These are phyloP conservation scores for Clonostachys chloroleuca DNA, from an alignment of 2,329 filamentous ascomycete species.

Conservation along the genomic window DNA sequence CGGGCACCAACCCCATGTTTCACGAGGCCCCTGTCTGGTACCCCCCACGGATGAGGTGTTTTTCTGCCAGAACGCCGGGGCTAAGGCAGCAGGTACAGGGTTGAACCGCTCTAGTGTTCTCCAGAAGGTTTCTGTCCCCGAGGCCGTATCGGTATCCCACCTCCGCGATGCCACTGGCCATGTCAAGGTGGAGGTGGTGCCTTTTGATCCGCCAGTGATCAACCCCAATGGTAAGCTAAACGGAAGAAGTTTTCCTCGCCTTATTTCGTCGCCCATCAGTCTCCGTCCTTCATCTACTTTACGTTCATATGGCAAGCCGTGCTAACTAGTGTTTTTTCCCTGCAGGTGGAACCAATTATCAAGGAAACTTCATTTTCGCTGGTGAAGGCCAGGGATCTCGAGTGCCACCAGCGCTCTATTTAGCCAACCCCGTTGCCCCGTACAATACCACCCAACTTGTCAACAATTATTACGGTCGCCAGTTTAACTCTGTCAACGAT, in stretches of 20 bases:
- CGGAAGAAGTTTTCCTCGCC: conserved; percentile 2
- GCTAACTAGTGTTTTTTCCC: too few species aligned
- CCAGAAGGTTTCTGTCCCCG: conserved; percentile 40
- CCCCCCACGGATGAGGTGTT: conserved; percentile 45
- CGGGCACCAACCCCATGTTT: conserved; percentile 39
- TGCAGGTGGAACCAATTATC: conserved; percentile 38
- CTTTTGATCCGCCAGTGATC: conserved; percentile 32
- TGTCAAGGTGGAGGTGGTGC: conserved; percentile 32
- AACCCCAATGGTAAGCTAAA: conserved; percentile 36
- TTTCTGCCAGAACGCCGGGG: conserved; percentile 48
- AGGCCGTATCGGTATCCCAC: conserved; percentile 18
- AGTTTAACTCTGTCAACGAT: conserved; percentile 59
- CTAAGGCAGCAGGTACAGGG: conserved; percentile 38
- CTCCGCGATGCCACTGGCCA: conserved; percentile 23
- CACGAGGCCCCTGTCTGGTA: conserved; percentile 54
- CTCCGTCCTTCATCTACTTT: too few species aligned
- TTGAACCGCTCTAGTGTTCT: conserved; percentile 45
- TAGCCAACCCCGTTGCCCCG: conserved; percentile 23
- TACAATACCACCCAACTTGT: conserved; percentile 50
- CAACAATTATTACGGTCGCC: conserved; percentile 54
- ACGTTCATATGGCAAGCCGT: too few species aligned
- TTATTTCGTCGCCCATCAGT: not conserved
- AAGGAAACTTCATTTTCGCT: conserved; percentile 37
- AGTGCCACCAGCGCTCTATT: conserved; percentile 13
- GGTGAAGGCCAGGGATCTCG: conserved; percentile 38